Evolutionary conservation across 2,329 filamentous ascomycete genomes (phyloP).

Genomic region (Pseudohalonectria lignicola): DNA sequence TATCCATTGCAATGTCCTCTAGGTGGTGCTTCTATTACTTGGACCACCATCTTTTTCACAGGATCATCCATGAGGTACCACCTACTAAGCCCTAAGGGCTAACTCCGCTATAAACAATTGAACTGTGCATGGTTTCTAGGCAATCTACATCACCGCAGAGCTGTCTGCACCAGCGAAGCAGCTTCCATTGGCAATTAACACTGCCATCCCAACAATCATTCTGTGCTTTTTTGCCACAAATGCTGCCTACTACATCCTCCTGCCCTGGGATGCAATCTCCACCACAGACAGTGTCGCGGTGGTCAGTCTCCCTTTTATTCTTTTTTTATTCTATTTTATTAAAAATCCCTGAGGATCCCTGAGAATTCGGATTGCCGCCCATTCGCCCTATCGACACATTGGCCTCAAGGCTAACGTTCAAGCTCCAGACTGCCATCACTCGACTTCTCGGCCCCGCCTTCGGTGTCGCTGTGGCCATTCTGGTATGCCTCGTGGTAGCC

Average conservation of each 20-base stretch:
- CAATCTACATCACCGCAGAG: slow-evolving; percentile 44
- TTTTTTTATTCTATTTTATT: too few relatives aligned
- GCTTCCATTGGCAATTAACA: slow-evolving; percentile 51
- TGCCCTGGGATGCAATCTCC: slow-evolving; percentile 48
- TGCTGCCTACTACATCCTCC: slow-evolving; percentile 49
- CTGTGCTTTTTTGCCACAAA: slow-evolving; percentile 49
- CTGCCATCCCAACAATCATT: slow-evolving; percentile 47
- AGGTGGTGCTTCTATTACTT: slow-evolving; percentile 7
- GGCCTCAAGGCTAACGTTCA: too few relatives aligned
- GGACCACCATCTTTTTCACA: too few relatives aligned
- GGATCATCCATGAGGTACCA: too few relatives aligned
- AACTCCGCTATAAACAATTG: too few relatives aligned
- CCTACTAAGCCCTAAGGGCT: too few relatives aligned
- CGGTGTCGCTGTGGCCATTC: slow-evolving; percentile 40
- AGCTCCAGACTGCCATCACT: slow-evolving; percentile 43
- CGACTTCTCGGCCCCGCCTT: slow-evolving; percentile 40
- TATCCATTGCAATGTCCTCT: background rate
- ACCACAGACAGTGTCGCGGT: slow-evolving; percentile 52
- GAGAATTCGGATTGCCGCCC: too few relatives aligned
- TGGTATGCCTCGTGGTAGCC: slow-evolving; percentile 50
- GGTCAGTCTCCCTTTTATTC: too few relatives aligned
- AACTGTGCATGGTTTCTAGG: too few relatives aligned
- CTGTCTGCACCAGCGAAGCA: slow-evolving; percentile 37
- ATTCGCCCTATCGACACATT: too few relatives aligned
- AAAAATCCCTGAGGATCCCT: too few relatives aligned